phyloP scores from a whole-genome alignment of 192 early-diverging fungal genomes.

The Coemansia sp. region DNA sequence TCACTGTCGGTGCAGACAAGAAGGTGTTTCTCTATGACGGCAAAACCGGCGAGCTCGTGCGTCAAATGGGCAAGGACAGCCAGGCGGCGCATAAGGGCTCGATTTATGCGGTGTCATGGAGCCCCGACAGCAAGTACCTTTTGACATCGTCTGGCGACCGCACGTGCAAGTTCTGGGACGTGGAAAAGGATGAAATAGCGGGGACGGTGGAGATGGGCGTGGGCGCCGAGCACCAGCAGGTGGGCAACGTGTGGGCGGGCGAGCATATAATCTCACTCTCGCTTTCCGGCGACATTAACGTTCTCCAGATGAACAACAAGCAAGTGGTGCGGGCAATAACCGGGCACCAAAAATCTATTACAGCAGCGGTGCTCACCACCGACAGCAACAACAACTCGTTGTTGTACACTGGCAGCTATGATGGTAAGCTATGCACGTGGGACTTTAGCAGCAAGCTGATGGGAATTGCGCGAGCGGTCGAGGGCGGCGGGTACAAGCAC shows the following conservation, averaged over 20 bases:
- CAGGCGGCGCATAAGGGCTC: constrained; percentile 70
- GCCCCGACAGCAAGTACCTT: constrained; percentile 68
- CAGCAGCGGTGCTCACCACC: constrained; percentile 58
- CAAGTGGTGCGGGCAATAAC: constrained; percentile 28
- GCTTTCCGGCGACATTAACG: constrained; percentile 83
- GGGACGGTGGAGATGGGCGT: constrained; percentile 53
- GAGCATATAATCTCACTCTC: constrained; percentile 71
- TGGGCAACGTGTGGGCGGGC: constrained; percentile 88
- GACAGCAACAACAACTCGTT: constrained; percentile 44
- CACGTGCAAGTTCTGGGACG: constrained; percentile 90
- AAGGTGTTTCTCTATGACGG: constrained; percentile 93
- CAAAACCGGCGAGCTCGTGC: constrained; percentile 75
- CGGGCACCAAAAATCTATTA: constrained; percentile 84
- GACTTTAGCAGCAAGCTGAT: constrained; percentile 41
- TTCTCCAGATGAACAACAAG: constrained; percentile 54
- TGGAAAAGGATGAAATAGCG: constrained; percentile 64
- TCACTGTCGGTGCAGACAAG: constrained; percentile 77
- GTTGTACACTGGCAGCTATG: constrained; percentile 86
- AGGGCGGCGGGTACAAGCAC: neutral
- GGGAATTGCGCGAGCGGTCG: neutral
- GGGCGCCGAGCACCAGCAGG: constrained; percentile 75
- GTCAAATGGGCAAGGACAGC: constrained; percentile 44
- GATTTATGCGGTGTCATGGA: constrained; percentile 85
- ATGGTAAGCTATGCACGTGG: constrained; percentile 86
- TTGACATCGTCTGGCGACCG: constrained; percentile 81